Evolutionary conservation across 768 basidiomycete genomes (phyloP).

Genomic region (Pleurotus pulmonarius): DNA sequence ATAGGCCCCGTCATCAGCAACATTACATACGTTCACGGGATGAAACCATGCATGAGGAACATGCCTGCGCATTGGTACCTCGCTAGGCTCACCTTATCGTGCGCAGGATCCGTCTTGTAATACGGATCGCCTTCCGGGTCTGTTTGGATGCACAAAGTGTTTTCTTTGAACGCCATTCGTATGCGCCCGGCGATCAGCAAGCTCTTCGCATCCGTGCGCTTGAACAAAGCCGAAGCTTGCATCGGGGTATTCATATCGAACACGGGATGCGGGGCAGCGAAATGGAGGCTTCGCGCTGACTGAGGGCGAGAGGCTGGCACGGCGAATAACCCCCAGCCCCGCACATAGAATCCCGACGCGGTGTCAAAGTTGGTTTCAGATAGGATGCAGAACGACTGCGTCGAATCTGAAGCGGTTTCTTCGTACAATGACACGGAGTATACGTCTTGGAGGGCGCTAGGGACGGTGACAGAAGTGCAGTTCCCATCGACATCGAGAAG

Average conservation of each 20-base stretch:
- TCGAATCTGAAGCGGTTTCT: slow-evolving; percentile 13
- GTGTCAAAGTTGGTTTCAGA: slow-evolving; percentile 19
- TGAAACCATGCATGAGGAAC: not conserved
- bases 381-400: slow-evolving; percentile 26
- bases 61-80: slow-evolving; percentile 6
- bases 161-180: slow-evolving; percentile 27
- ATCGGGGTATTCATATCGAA: slow-evolving; percentile 33
- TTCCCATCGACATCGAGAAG: slow-evolving; percentile 26
- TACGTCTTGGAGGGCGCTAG: slow-evolving; percentile 19
- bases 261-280: slow-evolving; percentile 43
- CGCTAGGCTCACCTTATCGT: slow-evolving; percentile 30
- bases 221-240: slow-evolving; percentile 39
- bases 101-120: slow-evolving; percentile 44
- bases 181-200: slow-evolving; percentile 38
- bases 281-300: slow-evolving; percentile 28
- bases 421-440: slow-evolving; percentile 24
- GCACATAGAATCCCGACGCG: slow-evolving; percentile 16
- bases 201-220: slow-evolving; percentile 32
- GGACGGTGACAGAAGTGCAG: slow-evolving; percentile 25
- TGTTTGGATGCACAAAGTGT: slow-evolving; percentile 29
- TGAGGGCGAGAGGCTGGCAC: slow-evolving; percentile 23
- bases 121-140: slow-evolving; percentile 19
- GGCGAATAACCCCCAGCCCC: slow-evolving; percentile 34
- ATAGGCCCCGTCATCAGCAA: not conserved
- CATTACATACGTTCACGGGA: not conserved